A percentile compares a stretch with the other conserved stretches of the same genome.
phyloP scores from a whole-genome alignment of 176 grass and related monocot species.

The Bromus sterilis region DNA sequence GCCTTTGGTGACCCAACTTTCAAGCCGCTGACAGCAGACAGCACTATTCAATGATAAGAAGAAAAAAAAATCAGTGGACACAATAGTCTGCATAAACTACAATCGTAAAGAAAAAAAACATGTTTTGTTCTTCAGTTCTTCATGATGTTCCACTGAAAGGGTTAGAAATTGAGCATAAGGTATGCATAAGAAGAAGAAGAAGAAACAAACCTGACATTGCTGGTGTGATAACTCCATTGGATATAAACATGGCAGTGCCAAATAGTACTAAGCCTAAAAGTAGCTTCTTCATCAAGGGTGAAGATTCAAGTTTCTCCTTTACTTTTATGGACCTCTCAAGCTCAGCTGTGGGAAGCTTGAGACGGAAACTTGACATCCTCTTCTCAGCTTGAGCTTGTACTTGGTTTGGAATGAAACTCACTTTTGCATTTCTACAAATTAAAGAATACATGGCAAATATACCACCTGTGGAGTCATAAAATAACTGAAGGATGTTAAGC shows the following conservation, averaged over 20 bases:
- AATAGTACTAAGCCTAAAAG: slow-evolving; percentile 80
- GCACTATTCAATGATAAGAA: slow-evolving; percentile 51
- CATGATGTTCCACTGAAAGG: not conserved
- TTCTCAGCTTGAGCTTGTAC: slow-evolving; percentile 64
- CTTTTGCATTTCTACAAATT: slow-evolving; percentile 86
- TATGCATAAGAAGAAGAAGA: not conserved
- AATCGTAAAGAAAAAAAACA: not conserved
- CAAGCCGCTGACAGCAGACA: slow-evolving; percentile 88
- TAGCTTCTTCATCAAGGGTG: slow-evolving; percentile 56
- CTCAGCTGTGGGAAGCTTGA: slow-evolving; percentile 64
- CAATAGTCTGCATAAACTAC: not conserved
- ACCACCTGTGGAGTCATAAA: slow-evolving; percentile 60
- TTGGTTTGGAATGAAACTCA: slow-evolving; percentile 82
- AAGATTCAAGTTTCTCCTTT: slow-evolving; percentile 85
- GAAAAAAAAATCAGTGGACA: slow-evolving; percentile 1
- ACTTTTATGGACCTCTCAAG: slow-evolving; percentile 86
- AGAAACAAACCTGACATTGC: slow-evolving; percentile 88
- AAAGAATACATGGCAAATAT: slow-evolving; percentile 98
- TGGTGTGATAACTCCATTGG: slow-evolving; percentile 93
- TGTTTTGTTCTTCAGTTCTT: not conserved
- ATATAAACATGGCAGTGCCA: slow-evolving; percentile 93
- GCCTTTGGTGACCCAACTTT: slow-evolving; percentile 72
- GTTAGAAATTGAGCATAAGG: not conserved
- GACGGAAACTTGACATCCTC: slow-evolving; percentile 69
- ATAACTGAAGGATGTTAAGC: slow-evolving; percentile 23